A percentile compares a stretch with the other conserved stretches of the same genome.
Conservation (phyloP, 768 basidiomycete genomes). For the Podaxis sp. region DNA sequence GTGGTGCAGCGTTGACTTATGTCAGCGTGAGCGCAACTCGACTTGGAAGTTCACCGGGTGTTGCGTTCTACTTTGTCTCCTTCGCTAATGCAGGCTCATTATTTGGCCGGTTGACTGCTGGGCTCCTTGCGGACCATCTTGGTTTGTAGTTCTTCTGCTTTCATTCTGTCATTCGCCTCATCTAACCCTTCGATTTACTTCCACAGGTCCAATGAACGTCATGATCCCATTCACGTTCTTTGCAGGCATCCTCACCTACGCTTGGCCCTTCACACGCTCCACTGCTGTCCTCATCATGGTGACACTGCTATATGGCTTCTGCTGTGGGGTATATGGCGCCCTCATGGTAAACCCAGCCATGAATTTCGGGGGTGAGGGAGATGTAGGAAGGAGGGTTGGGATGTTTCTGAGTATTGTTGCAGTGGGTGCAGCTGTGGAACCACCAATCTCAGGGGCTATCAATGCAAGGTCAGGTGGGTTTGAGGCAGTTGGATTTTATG, state of each 20-base stretch:
- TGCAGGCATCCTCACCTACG: slow-evolving; percentile 60
- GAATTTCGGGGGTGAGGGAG: slow-evolving; percentile 55
- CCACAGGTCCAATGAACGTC: slow-evolving; percentile 61
- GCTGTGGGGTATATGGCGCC: slow-evolving; percentile 62
- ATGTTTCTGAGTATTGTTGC: slow-evolving; percentile 63
- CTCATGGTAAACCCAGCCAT: slow-evolving; percentile 58
- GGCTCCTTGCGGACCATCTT: slow-evolving; percentile 51
- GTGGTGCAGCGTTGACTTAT: slow-evolving; percentile 57
- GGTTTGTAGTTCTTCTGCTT: slow-evolving; percentile 34
- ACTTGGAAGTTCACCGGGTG: slow-evolving; percentile 46
- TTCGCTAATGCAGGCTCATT: slow-evolving; percentile 69
- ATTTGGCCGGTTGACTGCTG: slow-evolving; percentile 58
- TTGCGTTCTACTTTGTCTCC: slow-evolving; percentile 65
- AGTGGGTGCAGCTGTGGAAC: slow-evolving; percentile 64
- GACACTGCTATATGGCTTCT: slow-evolving; percentile 65
- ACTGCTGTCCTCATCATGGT: slow-evolving; percentile 49
- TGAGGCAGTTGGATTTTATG: slow-evolving; percentile 54
- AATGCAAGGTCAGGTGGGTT: slow-evolving; percentile 52
- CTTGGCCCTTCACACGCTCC: slow-evolving; percentile 65
- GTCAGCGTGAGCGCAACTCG: slow-evolving; percentile 56
- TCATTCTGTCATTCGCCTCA: background rate
- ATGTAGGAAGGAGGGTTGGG: slow-evolving; percentile 66
- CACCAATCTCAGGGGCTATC: slow-evolving; percentile 76
- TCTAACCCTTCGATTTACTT: background rate
- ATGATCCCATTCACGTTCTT: slow-evolving; percentile 65